These are phyloP conservation scores for Sclerotiophoma versabilis DNA, from an alignment of 2,329 filamentous ascomycete genomes.

Conservation along the genomic window DNA sequence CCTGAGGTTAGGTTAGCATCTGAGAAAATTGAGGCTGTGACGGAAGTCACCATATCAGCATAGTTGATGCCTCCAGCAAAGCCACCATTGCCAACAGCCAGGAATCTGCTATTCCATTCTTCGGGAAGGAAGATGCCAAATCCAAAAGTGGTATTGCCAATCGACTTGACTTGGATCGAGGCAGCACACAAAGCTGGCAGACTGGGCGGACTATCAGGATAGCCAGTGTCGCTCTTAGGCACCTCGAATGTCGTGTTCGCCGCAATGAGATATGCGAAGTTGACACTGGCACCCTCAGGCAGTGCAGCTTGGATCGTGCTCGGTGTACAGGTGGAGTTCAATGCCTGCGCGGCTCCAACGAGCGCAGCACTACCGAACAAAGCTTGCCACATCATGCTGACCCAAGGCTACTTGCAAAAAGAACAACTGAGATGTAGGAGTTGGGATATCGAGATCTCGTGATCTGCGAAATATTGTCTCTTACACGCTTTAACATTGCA, in stretches of 20 bases:
- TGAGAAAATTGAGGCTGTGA: no score
- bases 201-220: slow-evolving; percentile 49
- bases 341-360: slow-evolving; percentile 26
- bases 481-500: neutral
- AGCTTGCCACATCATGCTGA: slow-evolving; percentile 23
- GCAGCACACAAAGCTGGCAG: slow-evolving; percentile 51
- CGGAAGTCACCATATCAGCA: slow-evolving; percentile 54
- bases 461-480: neutral
- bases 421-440: neutral
- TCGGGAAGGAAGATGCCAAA: slow-evolving; percentile 51
- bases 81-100: slow-evolving; percentile 55
- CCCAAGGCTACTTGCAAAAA: neutral
- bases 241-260: slow-evolving; percentile 51
- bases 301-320: slow-evolving; percentile 44
- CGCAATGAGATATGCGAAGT: slow-evolving; percentile 42
- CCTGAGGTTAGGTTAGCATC: slow-evolving; percentile 17
- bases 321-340: slow-evolving; percentile 46
- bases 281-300: slow-evolving; percentile 45
- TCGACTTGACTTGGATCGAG: slow-evolving; percentile 47
- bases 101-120: slow-evolving; percentile 48
- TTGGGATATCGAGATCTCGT: neutral
- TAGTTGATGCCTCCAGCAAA: slow-evolving; percentile 58
- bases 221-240: slow-evolving; percentile 48
- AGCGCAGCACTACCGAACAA: slow-evolving; percentile 28
- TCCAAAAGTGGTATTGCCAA: slow-evolving; percentile 46